Base-by-base conservation (phyloP, 2,329 filamentous ascomycete genomes). In the Elsinoe perseae region DNA sequence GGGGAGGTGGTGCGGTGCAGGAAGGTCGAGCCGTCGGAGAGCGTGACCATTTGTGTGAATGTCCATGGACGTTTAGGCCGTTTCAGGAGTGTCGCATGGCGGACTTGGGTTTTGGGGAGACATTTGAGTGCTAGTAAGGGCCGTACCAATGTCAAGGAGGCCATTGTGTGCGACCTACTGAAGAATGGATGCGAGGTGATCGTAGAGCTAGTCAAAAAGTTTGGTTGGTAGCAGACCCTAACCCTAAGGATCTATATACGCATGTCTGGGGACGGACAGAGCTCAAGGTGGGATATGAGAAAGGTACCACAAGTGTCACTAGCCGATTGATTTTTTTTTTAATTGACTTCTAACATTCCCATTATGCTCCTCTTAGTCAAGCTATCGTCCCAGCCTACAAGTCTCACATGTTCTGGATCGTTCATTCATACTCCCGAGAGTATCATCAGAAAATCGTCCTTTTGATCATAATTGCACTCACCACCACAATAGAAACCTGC, bases 21-120 rank as follows among this genome's bases (percentile, higher is more conserved):
- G 73, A 83, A 97, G 59, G 91, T 87, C 66, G 83, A 87, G 64
- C 93, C 93, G 76, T 98, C 93, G 38, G 86, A 89, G 61, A 97
- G 85, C 55, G 90, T 91, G 63, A 98, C 79, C 59, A 98, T 81
- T 74, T 98, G 93, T n/a, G 92, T 96, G 78, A 96, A 97, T 63
- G 86, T 89, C 79, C 96, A 97, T 40, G 93, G 92, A 4, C 91
- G 83, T 67, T 90, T 87, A n/a, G 90, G 90, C 14, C 93, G 89
- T 60, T 80, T 81, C 68, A 97, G 82, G 61, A 95, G 86, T 21
- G 87, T 90, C 54, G 93, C 93, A 69, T 89, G 83, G 59, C 90
- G 85, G 68, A 83, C 77, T 75, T 91, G 86, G 50, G 30, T 52
- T 42, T 30, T 57, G 57, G 52, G 57, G 44, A 38, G 56, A 54